Conservation (phyloP, 352 stramenopile species). For the Phytopythium delawarense region DNA sequence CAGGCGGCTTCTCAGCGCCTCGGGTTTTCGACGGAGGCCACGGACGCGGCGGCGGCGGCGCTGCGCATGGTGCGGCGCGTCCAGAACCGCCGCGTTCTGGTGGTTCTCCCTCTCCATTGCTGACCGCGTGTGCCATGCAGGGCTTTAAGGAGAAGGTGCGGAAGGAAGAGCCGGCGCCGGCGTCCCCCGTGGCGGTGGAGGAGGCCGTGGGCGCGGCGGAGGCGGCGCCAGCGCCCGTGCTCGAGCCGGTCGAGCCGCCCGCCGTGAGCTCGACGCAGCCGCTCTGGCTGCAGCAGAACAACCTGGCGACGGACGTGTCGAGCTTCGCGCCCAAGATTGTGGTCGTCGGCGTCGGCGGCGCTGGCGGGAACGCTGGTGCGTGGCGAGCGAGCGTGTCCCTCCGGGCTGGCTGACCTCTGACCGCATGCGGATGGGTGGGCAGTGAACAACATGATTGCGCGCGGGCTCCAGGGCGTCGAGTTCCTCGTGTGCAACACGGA, state of each 20-base stretch:
- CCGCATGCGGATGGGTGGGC: neutral
- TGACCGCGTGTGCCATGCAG: slow-evolving; percentile 6
- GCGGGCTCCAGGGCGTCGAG: slow-evolving; percentile 76
- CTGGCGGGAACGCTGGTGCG: slow-evolving; percentile 82
- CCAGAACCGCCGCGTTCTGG: neutral
- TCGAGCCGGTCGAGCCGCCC: slow-evolving; percentile 35
- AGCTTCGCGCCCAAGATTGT: slow-evolving; percentile 85
- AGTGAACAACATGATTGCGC: slow-evolving; percentile 90
- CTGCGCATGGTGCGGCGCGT: slow-evolving; percentile 53
- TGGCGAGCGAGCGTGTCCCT: neutral
- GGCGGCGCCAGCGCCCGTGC: slow-evolving; percentile 11
- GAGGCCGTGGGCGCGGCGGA: slow-evolving; percentile 9
- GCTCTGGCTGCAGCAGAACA: slow-evolving; percentile 68
- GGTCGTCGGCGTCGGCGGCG: slow-evolving; percentile 83
- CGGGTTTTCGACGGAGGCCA: slow-evolving; percentile 61
- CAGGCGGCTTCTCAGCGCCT: slow-evolving; percentile 12
- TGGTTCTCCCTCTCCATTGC: neutral
- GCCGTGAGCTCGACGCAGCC: slow-evolving; percentile 57
- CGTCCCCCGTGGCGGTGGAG: slow-evolving; percentile 1
- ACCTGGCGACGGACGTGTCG: slow-evolving; percentile 55
- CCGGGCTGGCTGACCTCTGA: neutral
- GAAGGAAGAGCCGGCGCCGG: slow-evolving; percentile 25
- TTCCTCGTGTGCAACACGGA: slow-evolving; percentile 92
- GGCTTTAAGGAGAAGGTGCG: slow-evolving; percentile 56
- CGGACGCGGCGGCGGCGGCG: slow-evolving; percentile 60